Percentiles rank a stretch among this genome's conserved stretches.
These are phyloP conservation scores for Pythium brachiatum DNA, from an alignment of 352 stramenopile species.

Conservation along the genomic window DNA sequence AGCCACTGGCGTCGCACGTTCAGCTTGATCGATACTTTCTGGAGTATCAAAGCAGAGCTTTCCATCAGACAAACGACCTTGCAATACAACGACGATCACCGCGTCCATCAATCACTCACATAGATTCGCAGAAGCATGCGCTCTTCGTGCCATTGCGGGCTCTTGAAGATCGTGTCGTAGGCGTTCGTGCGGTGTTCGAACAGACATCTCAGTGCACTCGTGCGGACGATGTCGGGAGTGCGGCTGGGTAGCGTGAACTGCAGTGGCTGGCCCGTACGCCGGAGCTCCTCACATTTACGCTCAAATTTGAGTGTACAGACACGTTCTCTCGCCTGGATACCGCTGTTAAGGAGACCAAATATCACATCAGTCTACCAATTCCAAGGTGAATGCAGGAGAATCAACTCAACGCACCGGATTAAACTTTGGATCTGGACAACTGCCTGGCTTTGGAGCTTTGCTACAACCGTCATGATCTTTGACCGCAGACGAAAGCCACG, in stretches of 20 bases:
- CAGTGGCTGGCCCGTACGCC: slow-evolving; percentile 31
- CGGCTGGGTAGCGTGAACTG: slow-evolving; percentile 46
- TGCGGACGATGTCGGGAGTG: slow-evolving; percentile 12
- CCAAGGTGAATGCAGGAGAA: too few relatives aligned
- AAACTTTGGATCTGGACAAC: slow-evolving; percentile 56
- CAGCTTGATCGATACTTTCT: slow-evolving; percentile 24
- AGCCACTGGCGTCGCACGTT: slow-evolving; percentile 19
- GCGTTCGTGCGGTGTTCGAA: slow-evolving; percentile 44
- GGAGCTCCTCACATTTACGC: slow-evolving; percentile 37
- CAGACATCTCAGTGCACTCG: slow-evolving; percentile 29
- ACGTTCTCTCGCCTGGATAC: slow-evolving; percentile 49
- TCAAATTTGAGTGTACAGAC: slow-evolving; percentile 54
- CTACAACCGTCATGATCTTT: slow-evolving; percentile 43
- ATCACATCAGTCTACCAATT: too few relatives aligned
- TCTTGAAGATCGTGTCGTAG: slow-evolving; percentile 41
- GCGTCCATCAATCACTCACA: slow-evolving; percentile 27
- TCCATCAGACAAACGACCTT: background rate
- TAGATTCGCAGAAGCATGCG: slow-evolving; percentile 46
- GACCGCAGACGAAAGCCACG: slow-evolving; percentile 44
- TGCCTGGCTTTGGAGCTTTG: slow-evolving; percentile 34
- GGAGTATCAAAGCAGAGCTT: background rate
- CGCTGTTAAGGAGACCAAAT: slow-evolving; percentile 24
- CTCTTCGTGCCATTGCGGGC: slow-evolving; percentile 40
- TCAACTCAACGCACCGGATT: slow-evolving; percentile 38
- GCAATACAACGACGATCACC: too few relatives aligned